Base-by-base conservation (phyloP, 805 yeast genomes). In the Priceomyces carsonii region DNA sequence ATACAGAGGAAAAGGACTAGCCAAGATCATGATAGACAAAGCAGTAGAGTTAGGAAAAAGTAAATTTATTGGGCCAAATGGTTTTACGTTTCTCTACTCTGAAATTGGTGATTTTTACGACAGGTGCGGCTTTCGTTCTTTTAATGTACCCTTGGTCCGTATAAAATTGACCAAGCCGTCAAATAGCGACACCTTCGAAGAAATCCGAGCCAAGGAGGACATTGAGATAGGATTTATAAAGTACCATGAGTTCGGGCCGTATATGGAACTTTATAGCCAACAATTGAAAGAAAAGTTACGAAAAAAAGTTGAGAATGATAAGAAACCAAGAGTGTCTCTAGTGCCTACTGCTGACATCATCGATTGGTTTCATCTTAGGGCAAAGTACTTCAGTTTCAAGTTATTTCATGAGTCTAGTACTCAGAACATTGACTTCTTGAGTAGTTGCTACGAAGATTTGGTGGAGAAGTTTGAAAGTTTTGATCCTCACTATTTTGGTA, bases 341-440 rank as follows among this genome's bases (percentile, higher is more conserved):
- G 38, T 35, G 10, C 67, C 69, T 1, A 39, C 49, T 6, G 42
- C 59, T 5, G 53, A 55, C 15, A 33, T 47, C 15, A 45, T 60
- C 9, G 70, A 68, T 48, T 68, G 74, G 74, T 66, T 65, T 42
- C 74, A 68, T 36, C 48, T 65, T 34, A 50, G 74, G 38, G 51
- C 63, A 17, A 68, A 68, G 36, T 66, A 43, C 38, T 36, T 54
- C 17, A 41, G 57, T 29, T 47, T 52, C 26, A 50, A 51, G 35
- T 32, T 51, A 14, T 48, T 51, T 32, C 42, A 57, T 29, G 39
- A 43, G 7, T 25, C 24, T 7, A 7, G 14, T 23, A 37, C 35
- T 2, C 16, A 27, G 3, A 36, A 34, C 6, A 38, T 53, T 22
- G 57, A 59, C 33, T 47, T 51, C 25, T 34, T 24, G 6, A 41